Conservation (phyloP, 371 early-diverging fungal species). For the Syncephalastrum monosporum region DNA sequence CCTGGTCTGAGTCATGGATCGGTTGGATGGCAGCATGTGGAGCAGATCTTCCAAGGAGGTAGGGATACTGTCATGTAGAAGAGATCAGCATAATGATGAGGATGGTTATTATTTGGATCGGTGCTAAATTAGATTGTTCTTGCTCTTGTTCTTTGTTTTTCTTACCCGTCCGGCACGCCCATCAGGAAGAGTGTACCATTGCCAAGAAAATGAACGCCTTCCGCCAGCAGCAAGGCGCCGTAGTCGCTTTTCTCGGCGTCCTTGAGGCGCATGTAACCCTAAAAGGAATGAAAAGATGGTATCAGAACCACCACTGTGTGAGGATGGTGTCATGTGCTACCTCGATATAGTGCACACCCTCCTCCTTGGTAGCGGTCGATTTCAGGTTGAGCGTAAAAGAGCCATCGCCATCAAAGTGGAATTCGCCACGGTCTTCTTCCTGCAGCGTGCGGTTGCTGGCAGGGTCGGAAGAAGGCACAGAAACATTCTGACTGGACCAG, state of each 20-base stretch:
- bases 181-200: constrained; percentile 60
- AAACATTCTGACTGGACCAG: constrained; percentile 37
- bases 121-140: neutral
- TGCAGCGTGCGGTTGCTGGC: constrained; percentile 28
- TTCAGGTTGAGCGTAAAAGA: constrained; percentile 51
- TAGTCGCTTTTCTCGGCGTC: constrained; percentile 54
- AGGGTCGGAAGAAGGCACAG: constrained; percentile 18
- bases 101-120: neutral
- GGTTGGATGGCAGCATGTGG: constrained; percentile 55
- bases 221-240: constrained; percentile 53
- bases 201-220: constrained; percentile 55
- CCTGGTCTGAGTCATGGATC: constrained; percentile 30
- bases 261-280: constrained; percentile 56
- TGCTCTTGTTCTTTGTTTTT: too few species aligned
- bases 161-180: constrained; percentile 56
- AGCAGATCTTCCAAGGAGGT: constrained; percentile 47
- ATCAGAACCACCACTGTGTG: neutral
- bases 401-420: constrained; percentile 30
- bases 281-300: neutral
- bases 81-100: neutral
- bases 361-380: constrained; percentile 43
- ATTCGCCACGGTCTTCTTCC: constrained; percentile 34
- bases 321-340: constrained; percentile 20
- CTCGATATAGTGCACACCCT: constrained; percentile 53
- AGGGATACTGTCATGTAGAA: constrained; percentile 15